These are phyloP conservation scores for Vigna unguiculata DNA, from an alignment of 306 rosid species.

Conservation along the genomic window DNA sequence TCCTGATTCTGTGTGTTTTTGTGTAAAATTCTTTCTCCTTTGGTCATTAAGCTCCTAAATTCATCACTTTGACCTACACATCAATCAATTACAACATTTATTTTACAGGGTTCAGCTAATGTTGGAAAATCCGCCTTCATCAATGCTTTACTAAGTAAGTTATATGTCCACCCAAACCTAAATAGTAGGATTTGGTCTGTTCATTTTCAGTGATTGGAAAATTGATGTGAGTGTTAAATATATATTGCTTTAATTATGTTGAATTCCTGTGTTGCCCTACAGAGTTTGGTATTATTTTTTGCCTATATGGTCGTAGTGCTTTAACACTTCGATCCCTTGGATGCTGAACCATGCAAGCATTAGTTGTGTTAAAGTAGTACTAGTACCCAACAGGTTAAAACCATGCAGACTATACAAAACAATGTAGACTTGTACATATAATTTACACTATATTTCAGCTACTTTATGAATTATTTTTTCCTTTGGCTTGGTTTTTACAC, in stretches of 20 bases:
- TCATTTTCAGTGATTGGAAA: constrained; percentile 19
- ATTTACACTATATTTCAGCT: background rate
- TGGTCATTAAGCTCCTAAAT: constrained; percentile 13
- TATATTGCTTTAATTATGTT: constrained; percentile 16
- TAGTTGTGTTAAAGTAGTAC: constrained; percentile 22
- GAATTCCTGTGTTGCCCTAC: background rate
- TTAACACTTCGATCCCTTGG: constrained; percentile 21
- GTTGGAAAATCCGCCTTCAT: constrained; percentile 98
- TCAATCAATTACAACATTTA: constrained; percentile 26
- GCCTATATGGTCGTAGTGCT: constrained; percentile 28
- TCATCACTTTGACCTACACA: constrained; percentile 1
- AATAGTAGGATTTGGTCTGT: constrained; percentile 26
- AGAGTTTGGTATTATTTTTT: constrained; percentile 15
- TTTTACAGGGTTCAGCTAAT: constrained; percentile 87
- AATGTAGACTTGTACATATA: constrained; percentile 9
- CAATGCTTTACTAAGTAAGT: constrained; percentile 87
- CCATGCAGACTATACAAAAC: constrained; percentile 20
- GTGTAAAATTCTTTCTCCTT: background rate
- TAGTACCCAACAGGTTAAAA: constrained; percentile 4
- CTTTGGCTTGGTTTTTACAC: constrained; percentile 35
- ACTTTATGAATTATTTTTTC: background rate
- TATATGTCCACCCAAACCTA: constrained; percentile 19
- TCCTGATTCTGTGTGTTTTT: background rate
- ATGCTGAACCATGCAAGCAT: constrained; percentile 24
- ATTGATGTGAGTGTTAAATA: constrained; percentile 21